phyloP scores from a whole-genome alignment of 2,329 filamentous ascomycete genomes.

The Chaetothyriales sp. region DNA sequence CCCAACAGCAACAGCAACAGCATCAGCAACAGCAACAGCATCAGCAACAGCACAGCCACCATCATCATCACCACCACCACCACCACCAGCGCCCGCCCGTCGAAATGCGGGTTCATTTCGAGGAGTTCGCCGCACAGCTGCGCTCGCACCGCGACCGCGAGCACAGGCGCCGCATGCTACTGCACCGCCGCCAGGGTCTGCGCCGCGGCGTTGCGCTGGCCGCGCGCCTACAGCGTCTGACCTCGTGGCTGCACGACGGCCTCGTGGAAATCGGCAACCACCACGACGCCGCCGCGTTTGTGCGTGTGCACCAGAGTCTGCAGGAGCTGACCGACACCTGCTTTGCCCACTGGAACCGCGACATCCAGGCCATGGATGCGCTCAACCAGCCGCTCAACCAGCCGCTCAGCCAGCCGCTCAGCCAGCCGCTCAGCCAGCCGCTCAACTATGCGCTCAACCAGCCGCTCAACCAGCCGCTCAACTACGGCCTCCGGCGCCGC shows the following conservation, averaged over 20 bases:
- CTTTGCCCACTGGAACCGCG: slow-evolving; percentile 23
- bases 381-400: too few species aligned
- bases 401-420: too few species aligned
- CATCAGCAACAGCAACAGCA: background rate
- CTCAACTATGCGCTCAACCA: too few species aligned
- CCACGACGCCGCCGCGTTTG: slow-evolving; percentile 33
- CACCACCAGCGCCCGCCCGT: background rate
- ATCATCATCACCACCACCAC: slow-evolving; percentile 12
- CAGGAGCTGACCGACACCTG: slow-evolving; percentile 32
- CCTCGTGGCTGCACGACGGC: slow-evolving; percentile 29
- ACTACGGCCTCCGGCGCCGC: too few species aligned
- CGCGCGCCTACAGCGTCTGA: slow-evolving; percentile 29
- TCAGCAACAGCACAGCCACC: too few species aligned
- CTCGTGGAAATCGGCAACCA: slow-evolving; percentile 33
- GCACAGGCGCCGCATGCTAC: slow-evolving; percentile 27
- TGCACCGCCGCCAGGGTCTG: slow-evolving; percentile 27
- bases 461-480: too few species aligned
- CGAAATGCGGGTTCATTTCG: slow-evolving; percentile 25
- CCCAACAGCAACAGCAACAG: background rate
- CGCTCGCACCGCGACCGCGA: slow-evolving; percentile 31
- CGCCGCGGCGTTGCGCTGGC: slow-evolving; percentile 32
- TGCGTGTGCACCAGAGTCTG: slow-evolving; percentile 31
- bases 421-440: too few species aligned
- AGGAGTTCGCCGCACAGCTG: slow-evolving; percentile 31
- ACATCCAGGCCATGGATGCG: slow-evolving; percentile 24